Evolutionary conservation across 352 stramenopile genomes (phyloP).

Genomic region (Salisapilia sapeloensis): DNA sequence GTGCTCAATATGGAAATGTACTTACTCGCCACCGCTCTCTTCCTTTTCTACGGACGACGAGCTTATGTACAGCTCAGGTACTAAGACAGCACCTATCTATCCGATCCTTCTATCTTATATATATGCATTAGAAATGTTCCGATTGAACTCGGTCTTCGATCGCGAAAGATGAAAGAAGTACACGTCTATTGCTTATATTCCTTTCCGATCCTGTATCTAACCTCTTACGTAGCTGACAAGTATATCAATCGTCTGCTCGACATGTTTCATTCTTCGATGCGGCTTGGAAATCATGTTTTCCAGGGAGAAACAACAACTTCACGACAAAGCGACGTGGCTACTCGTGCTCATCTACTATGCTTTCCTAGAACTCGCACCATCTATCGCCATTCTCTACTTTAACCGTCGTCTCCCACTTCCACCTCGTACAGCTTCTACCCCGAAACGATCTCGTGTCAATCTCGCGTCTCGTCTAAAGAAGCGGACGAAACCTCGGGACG

Average conservation of each 20-base stretch:
- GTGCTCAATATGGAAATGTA: slow-evolving; percentile 76
- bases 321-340: slow-evolving; percentile 61
- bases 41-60: slow-evolving; percentile 63
- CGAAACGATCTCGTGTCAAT: too few relatives aligned
- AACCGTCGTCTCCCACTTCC: slow-evolving; percentile 53
- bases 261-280: slow-evolving; percentile 65
- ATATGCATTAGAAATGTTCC: slow-evolving; percentile 35
- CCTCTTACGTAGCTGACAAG: slow-evolving; percentile 15
- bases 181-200: neutral
- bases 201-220: neutral
- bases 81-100: slow-evolving; percentile 1
- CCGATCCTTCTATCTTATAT: neutral
- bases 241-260: slow-evolving; percentile 72
- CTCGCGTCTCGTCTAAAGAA: too few relatives aligned
- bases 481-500: too few relatives aligned
- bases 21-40: slow-evolving; percentile 46
- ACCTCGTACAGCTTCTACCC: slow-evolving; percentile 10
- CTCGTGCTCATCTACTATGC: slow-evolving; percentile 69
- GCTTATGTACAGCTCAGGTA: slow-evolving; percentile 68
- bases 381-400: slow-evolving; percentile 67
- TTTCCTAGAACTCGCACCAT: slow-evolving; percentile 61
- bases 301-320: slow-evolving; percentile 49
- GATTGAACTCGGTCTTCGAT: slow-evolving; percentile 65
- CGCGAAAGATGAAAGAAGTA: slow-evolving; percentile 68
- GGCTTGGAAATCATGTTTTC: slow-evolving; percentile 51